Evolutionary conservation across 768 basidiomycete genomes (phyloP).

Genomic region (Heimioporus sp.): DNA sequence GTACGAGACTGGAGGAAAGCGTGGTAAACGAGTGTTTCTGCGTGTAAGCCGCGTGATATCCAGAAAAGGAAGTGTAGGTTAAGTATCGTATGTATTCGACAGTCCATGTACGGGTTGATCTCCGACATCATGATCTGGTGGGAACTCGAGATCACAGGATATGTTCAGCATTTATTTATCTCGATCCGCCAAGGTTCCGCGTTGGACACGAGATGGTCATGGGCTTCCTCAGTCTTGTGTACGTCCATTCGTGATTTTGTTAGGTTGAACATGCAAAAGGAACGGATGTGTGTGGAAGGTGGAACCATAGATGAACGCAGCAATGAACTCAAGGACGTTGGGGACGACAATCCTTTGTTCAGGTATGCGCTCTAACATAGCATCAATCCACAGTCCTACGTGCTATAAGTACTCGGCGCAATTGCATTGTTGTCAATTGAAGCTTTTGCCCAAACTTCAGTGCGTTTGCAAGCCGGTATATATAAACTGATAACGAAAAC

Average conservation of each 20-base stretch:
- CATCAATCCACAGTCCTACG: too few relatives aligned
- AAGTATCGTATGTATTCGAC: too few relatives aligned
- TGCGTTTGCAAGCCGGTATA: too few relatives aligned
- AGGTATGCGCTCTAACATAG: slow-evolving; percentile 27
- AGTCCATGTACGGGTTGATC: too few relatives aligned
- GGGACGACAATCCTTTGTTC: slow-evolving; percentile 50
- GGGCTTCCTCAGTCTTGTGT: slow-evolving; percentile 1
- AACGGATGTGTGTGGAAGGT: slow-evolving; percentile 38
- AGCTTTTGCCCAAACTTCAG: too few relatives aligned
- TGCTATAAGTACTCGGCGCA: too few relatives aligned
- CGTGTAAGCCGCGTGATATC: too few relatives aligned
- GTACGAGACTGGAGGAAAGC: too few relatives aligned
- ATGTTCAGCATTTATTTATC: slow-evolving; percentile 41
- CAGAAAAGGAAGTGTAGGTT: too few relatives aligned
- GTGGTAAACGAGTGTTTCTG: too few relatives aligned
- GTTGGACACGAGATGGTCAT: slow-evolving; percentile 31
- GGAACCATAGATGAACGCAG: slow-evolving; percentile 37
- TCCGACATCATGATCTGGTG: not conserved
- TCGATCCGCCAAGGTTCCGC: slow-evolving; percentile 35
- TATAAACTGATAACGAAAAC: too few relatives aligned
- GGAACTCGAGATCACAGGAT: slow-evolving; percentile 24
- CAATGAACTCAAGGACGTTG: slow-evolving; percentile 43
- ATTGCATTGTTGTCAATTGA: too few relatives aligned
- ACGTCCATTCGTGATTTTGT: slow-evolving; percentile 33
- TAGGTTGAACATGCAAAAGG: slow-evolving; percentile 45